Percentiles rank a stretch among this genome's conserved stretches.
Conservation (phyloP, 2,329 filamentous ascomycete species). For the Colletotrichum sp. region DNA sequence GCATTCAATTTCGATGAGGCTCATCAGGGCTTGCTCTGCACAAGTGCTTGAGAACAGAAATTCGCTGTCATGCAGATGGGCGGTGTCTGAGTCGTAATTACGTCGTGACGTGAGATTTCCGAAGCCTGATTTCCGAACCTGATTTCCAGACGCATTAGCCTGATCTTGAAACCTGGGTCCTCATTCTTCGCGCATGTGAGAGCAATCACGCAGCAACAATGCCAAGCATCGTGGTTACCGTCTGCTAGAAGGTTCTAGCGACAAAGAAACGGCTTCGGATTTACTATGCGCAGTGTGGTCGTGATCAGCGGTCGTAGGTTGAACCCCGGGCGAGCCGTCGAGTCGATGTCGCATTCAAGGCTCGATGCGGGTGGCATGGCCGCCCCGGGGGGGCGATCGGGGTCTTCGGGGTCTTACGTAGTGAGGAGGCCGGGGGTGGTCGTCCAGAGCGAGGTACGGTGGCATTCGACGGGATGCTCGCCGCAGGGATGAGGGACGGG, state of each 20-base stretch:
- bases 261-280: not conserved
- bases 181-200: not conserved
- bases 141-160: not conserved
- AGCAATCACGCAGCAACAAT: not conserved
- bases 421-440: not conserved
- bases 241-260: conserved; percentile 5
- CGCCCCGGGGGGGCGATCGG: conserved; percentile 3
- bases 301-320: not conserved
- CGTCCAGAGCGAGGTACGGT: not conserved
- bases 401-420: conserved; percentile 7
- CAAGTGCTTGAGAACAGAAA: not conserved
- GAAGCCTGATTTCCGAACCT: not conserved
- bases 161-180: not conserved
- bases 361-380: conserved; percentile 12
- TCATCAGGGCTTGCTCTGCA: not conserved
- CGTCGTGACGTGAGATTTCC: not conserved
- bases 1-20: not conserved
- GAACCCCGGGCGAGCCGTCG: not conserved
- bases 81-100: not conserved
- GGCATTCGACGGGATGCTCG: conserved; percentile 1
- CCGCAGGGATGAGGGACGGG: conserved; percentile 5
- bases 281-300: not conserved
- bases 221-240: not conserved
- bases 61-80: not conserved
- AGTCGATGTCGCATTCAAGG: conserved; percentile 10